These are phyloP conservation scores for Celoporthe dispersa DNA, from an alignment of 2,329 filamentous ascomycete species.

Conservation along the genomic window DNA sequence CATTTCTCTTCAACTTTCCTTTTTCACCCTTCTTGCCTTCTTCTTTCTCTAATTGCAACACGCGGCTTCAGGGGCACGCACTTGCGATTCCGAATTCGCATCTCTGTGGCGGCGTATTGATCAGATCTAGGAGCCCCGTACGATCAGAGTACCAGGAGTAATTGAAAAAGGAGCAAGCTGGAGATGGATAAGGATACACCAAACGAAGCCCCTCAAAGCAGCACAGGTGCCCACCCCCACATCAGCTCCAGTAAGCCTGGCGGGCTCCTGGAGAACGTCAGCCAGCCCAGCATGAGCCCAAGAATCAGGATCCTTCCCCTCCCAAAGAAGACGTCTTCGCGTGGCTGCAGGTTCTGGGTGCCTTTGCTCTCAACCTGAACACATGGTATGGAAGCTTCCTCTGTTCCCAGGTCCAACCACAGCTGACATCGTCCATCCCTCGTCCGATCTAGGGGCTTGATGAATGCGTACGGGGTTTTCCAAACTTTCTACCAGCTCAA, in stretches of 20 bases:
- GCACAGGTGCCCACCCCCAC: not conserved
- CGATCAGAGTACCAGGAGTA: too few relatives aligned
- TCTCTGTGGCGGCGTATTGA: too few relatives aligned
- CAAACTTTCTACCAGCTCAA: conserved; percentile 48
- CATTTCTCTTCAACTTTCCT: too few relatives aligned
- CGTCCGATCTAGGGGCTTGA: not conserved
- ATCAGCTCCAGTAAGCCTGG: not conserved
- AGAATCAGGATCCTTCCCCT: not conserved
- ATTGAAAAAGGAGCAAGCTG: not conserved
- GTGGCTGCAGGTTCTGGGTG: conserved; percentile 55
- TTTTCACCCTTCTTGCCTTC: too few relatives aligned
- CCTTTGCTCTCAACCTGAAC: not conserved
- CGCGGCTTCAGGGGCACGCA: too few relatives aligned
- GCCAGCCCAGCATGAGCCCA: not conserved
- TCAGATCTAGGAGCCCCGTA: too few relatives aligned
- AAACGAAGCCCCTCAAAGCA: not conserved
- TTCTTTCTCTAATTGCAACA: too few relatives aligned
- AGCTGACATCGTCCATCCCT: too few relatives aligned
- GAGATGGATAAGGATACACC: not conserved
- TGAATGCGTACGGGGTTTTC: conserved; percentile 47
- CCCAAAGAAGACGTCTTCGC: conserved; percentile 47
- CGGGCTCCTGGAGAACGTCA: not conserved
- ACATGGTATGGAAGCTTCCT: not conserved
- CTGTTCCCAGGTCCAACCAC: not conserved
- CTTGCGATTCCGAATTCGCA: too few relatives aligned